Percentiles rank a stretch among this genome's conserved stretches.
These are phyloP conservation scores for Linderina pennispora DNA, from an alignment of 192 early-diverging fungal genomes.

Conservation along the genomic window DNA sequence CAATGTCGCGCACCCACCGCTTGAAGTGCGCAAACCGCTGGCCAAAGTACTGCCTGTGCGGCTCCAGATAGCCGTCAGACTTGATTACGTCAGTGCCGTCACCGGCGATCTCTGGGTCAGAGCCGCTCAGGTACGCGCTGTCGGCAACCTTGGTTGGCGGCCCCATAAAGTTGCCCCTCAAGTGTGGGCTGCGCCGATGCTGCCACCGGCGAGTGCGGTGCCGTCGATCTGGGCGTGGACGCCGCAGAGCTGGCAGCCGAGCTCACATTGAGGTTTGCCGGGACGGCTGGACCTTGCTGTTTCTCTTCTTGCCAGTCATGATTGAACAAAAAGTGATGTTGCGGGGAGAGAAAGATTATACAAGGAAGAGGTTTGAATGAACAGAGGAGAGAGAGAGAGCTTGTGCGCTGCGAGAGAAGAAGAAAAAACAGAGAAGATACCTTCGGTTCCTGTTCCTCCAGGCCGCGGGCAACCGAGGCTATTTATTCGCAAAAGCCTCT, in stretches of 20 bases:
- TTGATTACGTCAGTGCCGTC: slow-evolving; percentile 63
- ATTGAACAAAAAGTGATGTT: too few species aligned
- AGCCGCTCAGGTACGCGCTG: slow-evolving; percentile 15
- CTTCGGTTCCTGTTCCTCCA: too few species aligned
- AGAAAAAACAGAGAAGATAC: too few species aligned
- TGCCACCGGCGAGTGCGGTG: not conserved
- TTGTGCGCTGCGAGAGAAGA: too few species aligned
- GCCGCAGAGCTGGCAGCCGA: not conserved
- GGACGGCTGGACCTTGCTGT: not conserved
- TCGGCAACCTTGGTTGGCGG: slow-evolving; percentile 7
- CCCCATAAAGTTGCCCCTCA: slow-evolving; percentile 6
- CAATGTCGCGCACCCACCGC: slow-evolving; percentile 68
- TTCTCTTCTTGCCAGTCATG: not conserved
- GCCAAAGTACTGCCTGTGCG: slow-evolving; percentile 56
- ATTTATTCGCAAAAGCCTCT: too few species aligned
- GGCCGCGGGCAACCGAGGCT: too few species aligned
- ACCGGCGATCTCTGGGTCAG: slow-evolving; percentile 32
- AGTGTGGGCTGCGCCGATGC: not conserved
- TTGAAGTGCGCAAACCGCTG: slow-evolving; percentile 54
- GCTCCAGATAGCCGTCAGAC: slow-evolving; percentile 75
- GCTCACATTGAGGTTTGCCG: not conserved
- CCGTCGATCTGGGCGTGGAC: not conserved
- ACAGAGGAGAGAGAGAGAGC: too few species aligned
- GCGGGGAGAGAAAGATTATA: too few species aligned
- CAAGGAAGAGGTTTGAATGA: too few species aligned